phyloP scores from a whole-genome alignment of 345 rosid genomes.

The Durio zibethinus region DNA sequence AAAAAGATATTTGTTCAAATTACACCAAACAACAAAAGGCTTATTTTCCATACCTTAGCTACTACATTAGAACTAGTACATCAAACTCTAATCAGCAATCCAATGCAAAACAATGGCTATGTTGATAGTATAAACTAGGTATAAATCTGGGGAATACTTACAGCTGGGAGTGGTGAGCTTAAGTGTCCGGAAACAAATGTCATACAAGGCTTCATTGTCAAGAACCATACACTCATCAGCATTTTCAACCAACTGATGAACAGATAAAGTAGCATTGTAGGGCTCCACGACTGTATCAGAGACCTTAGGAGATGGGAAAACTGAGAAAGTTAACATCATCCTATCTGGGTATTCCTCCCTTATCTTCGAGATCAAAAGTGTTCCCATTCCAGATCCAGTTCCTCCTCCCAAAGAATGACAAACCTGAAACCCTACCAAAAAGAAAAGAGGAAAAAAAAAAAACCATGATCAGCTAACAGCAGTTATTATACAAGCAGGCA shows the following conservation, averaged over 20 bases:
- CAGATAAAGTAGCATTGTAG: constrained; percentile 24
- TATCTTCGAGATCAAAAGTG: constrained; percentile 19
- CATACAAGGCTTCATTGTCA: constrained; percentile 36
- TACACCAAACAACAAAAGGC: neutral
- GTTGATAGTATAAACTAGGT: neutral
- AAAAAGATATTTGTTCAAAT: neutral
- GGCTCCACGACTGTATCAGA: constrained; percentile 23
- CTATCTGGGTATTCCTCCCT: constrained; percentile 22
- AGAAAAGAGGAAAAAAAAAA: too few relatives aligned
- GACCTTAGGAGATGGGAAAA: constrained; percentile 22
- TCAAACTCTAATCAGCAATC: too few relatives aligned
- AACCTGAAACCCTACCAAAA: constrained; percentile 17
- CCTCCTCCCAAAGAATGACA: constrained; percentile 25
- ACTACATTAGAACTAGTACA: neutral
- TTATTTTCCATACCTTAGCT: neutral
- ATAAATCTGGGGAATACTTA: constrained; percentile 15
- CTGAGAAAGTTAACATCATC: constrained; percentile 22
- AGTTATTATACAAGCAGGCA: neutral
- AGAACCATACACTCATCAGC: constrained; percentile 35
- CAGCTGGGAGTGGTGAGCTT: constrained; percentile 43
- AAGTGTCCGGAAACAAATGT: constrained; percentile 38
- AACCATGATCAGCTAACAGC: neutral
- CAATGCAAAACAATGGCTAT: neutral
- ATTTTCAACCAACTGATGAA: constrained; percentile 29
- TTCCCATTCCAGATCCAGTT: constrained; percentile 27